Percentiles rank a stretch among this genome's conserved stretches.
phyloP scores from a whole-genome alignment of 169 alveolate genomes.

The Miamiensis avidus region DNA sequence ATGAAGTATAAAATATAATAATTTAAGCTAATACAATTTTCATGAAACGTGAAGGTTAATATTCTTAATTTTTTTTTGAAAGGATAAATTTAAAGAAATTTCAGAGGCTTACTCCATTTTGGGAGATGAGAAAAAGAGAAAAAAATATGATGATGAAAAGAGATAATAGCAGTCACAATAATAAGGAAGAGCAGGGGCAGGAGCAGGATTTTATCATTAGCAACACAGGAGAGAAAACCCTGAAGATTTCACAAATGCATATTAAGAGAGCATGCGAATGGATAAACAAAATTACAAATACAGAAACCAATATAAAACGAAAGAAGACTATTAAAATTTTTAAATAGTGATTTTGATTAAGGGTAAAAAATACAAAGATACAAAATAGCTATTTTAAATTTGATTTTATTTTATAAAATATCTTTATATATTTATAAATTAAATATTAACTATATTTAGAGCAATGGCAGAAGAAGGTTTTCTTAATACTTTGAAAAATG shows the following conservation, averaged over 20 bases:
- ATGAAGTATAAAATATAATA: background rate
- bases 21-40: background rate
- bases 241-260: background rate
- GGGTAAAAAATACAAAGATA: slow-evolving; percentile 4
- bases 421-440: background rate
- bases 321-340: slow-evolving; percentile 10
- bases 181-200: background rate
- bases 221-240: background rate
- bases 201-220: background rate
- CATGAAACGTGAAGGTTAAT: background rate
- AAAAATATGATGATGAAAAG: slow-evolving; percentile 40
- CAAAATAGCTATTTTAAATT: background rate
- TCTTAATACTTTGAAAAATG: slow-evolving; percentile 13
- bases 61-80: no score
- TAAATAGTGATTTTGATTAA: slow-evolving; percentile 9
- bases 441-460: background rate
- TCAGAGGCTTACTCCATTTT: slow-evolving; percentile 51
- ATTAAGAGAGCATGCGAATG: background rate
- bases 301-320: slow-evolving; percentile 9
- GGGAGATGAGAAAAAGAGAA: slow-evolving; percentile 42
- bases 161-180: background rate
- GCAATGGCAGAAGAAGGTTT: slow-evolving; percentile 15
- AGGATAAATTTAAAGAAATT: slow-evolving; percentile 53
- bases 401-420: background rate
- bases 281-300: background rate